phyloP scores from a whole-genome alignment of 345 rosid genomes.

The Euclidium syriacum region DNA sequence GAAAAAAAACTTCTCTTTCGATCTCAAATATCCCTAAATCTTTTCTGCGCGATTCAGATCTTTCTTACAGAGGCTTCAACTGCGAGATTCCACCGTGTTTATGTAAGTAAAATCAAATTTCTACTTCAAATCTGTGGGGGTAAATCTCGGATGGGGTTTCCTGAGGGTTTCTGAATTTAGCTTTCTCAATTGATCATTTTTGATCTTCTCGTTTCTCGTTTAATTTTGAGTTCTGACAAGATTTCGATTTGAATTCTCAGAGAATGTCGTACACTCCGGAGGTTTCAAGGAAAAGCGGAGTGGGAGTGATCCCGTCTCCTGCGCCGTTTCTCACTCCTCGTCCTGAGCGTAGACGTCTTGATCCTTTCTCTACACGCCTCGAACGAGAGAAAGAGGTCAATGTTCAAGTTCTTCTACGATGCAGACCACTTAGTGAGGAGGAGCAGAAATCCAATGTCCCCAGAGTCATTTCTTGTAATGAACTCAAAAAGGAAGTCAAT shows the following conservation, averaged over 20 bases:
- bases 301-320: conserved; percentile 74
- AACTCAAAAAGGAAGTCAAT: conserved; percentile 66
- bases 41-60: background rate
- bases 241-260: background rate
- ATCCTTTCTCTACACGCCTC: conserved; percentile 46
- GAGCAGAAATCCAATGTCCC: conserved; percentile 66
- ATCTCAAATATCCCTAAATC: background rate
- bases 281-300: conserved; percentile 47
- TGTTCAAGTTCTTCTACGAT: conserved; percentile 80
- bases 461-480: conserved; percentile 64
- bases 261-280: conserved; percentile 70
- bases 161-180: background rate
- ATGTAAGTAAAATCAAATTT: background rate
- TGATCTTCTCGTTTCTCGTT: background rate
- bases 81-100: background rate
- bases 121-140: background rate
- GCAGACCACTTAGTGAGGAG: conserved; percentile 85
- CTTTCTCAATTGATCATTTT: background rate
- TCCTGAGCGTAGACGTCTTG: conserved; percentile 69
- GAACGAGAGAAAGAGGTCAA: conserved; percentile 82
- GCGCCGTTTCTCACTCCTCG: conserved; percentile 84
- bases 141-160: too few species aligned
- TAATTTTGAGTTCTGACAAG: background rate
- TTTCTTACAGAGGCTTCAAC: background rate
- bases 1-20: background rate